These are phyloP conservation scores for Rhododendron simsii DNA, from an alignment of 148 eudicot genomes.

Conservation along the genomic window DNA sequence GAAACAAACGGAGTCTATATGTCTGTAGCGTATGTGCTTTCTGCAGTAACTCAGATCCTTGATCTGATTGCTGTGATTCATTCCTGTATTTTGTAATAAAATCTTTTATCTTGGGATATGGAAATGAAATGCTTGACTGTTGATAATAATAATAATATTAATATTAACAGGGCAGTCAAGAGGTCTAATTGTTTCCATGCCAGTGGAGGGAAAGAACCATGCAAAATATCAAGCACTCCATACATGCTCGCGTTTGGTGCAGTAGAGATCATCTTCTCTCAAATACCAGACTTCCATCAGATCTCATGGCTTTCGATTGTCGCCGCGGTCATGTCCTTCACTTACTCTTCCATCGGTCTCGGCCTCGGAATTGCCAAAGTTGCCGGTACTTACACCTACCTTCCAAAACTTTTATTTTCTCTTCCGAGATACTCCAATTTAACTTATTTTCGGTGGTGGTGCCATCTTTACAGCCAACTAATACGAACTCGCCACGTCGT, in stretches of 20 bases:
- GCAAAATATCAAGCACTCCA: constrained; percentile 27
- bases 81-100: no score
- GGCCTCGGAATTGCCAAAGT: constrained; percentile 37
- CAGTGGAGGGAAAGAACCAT: constrained; percentile 17
- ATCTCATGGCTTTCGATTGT: constrained; percentile 42
- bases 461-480: no score
- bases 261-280: constrained; percentile 30
- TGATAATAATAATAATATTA: no score
- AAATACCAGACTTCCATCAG: constrained; percentile 37
- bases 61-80: no score
- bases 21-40: no score
- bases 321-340: constrained; percentile 51
- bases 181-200: constrained; percentile 33
- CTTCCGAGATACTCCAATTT: no score
- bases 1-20: no score
- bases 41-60: no score
- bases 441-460: no score
- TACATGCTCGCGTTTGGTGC: constrained; percentile 37
- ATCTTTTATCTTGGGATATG: no score
- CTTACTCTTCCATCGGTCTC: constrained; percentile 38
- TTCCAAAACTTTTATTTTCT: neutral
- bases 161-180: constrained; percentile 28
- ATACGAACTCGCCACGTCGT: no score
- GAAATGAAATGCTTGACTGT: no score
- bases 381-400: constrained; percentile 11